Base-by-base conservation (phyloP, 306 rosid species). In the Rubus idaeus region DNA sequence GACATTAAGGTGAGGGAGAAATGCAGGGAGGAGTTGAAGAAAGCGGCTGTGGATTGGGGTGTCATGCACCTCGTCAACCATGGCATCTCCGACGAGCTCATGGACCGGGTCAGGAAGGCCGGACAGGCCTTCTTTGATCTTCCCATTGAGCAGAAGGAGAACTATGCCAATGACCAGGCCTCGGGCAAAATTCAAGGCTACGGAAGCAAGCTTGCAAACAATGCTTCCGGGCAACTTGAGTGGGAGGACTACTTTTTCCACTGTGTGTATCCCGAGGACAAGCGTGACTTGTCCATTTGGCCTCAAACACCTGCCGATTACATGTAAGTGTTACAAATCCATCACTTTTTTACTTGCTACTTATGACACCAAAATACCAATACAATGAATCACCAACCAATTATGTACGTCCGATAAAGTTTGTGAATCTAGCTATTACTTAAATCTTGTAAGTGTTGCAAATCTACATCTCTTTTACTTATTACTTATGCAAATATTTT, bases 191-290 rank as follows among this genome's bases (percentile, higher is more conserved):
- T 93, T 73, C 96, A 93, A 77, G 98, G 98, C 10, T 93, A 93
- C n/a, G 98, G 98, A 10, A 93, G 98, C 87, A 93, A 93, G 75
- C 88, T 93, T 0, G 96, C 98, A 0, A 93, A 93, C 73, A 91
- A 85, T 76, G 87, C 88, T 0, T 80, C 91, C 45, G 98, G 98
- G 0, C 90, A 83, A 65, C 93, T 91, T 5, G 98, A 93, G 75
- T 91, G 98, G 98, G 91, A 91, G 71, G 98, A 93, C 70, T 93
- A 91, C 68, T 93, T 91, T 78, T 93, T 93, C 85, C 98, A 93
- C 71, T 88, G 85, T 41, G 44, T 73, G 16, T 89, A 57, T 68
- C 98, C 98, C 0, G 85, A 90, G 61, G 87, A 91, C 60, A 91
- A 86, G 56, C 77, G 95, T 0, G 95, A 91, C 76, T 20, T 91